Evolutionary conservation across 176 grass and related monocot species (phyloP), one percentile per base, ranked within the genome.

Genomic region (Olyra latifolia): DNA sequence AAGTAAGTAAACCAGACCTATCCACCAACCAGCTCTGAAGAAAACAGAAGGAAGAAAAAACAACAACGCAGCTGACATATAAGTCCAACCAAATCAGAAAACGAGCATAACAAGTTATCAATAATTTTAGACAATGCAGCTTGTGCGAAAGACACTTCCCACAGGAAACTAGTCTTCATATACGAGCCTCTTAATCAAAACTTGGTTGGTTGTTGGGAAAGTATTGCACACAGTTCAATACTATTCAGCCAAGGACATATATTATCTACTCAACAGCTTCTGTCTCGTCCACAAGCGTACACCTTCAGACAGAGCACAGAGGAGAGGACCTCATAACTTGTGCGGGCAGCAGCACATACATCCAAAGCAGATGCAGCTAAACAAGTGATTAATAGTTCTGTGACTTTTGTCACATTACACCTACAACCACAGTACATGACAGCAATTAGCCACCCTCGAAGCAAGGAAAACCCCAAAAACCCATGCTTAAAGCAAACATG

Each of bases 331-430:
- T 47, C 6, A 23, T 5, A 23, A 29, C 44, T 38, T 62, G 24
- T 41, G 56, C 75, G 65, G 28, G 75, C n/a, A 47, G 66, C 43
- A 78, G 44, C 60, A 50, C 29, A 67, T 48, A 54, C 78, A 48
- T 81, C 41, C 38, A 71, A 75, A 16, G 66, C 27, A 44, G 15
- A 80, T 8, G 16, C 14, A 80, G 14, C 20, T 44, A 25, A 57
- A 43, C 52, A 68, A 79, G 1, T 24, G 13, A 20, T 17, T 80
- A 69, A 43, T 67, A 44, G 12, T 35, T 60, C 28, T 47, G 12
- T 15, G 45, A 47, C 45, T 61, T 61, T 61, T 17, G 44, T 79
- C 76, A 23, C 32, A 57, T 20, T 69, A 29, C 52, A 69, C 35
- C 22, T 28, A 57, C 64, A 79, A 35, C 14, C 59, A 63, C 32